Base-by-base conservation (phyloP, 495 filamentous ascomycete genomes). In the Lindgomyces ingoldianus region DNA sequence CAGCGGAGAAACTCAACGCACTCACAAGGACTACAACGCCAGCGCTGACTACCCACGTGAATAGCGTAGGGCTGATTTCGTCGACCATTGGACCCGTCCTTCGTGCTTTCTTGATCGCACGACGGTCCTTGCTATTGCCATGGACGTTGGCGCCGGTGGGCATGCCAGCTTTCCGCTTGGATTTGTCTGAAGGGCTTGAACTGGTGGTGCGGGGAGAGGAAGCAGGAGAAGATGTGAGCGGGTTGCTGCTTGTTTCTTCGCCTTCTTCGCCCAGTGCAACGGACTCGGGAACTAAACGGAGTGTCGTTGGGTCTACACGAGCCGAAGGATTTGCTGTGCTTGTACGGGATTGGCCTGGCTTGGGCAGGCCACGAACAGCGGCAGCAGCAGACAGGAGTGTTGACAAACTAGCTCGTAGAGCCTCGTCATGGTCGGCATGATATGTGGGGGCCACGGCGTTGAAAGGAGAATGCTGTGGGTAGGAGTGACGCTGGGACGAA, bases 341-440 rank as follows among this genome's bases (percentile, higher is more conserved):
- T 1, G 48, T 30, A 30, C 21, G 67, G 54, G 49, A 57, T 25
- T 77, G 67, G 3, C 83, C 78, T 19, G 80, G 70, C 71, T 95
- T 96, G 1, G 90, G 85, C 3, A 94, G 79, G 22, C 90, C 87
- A 22, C 94, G 84, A 1, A 91, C 93, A 2, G 91, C 92, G 1
- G 93, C 92, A 0, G 91, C 94, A 72, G 90, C 93, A 44, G 91
- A 96, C 3, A 98, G 84, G n/a, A 98, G 84, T 2, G 94, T 98
- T 6, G 92, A 96, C 3, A 98, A 81, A 58, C 90, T 95, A 6
- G 94, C 91, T 39, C 94, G 87, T 1, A 98, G 84, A 0, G 93
- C 94, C 24, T 91, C 93, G 73, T 98, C 94, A 67, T 97, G 91
- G 57, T 96, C 92, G 24, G 89, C 85, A 64, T 89, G 87, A 70